A percentile compares a stretch with the other conserved stretches of the same genome.
Conservation (phyloP, 1,139 yeast genomes). For the Protomyces gravidus region DNA sequence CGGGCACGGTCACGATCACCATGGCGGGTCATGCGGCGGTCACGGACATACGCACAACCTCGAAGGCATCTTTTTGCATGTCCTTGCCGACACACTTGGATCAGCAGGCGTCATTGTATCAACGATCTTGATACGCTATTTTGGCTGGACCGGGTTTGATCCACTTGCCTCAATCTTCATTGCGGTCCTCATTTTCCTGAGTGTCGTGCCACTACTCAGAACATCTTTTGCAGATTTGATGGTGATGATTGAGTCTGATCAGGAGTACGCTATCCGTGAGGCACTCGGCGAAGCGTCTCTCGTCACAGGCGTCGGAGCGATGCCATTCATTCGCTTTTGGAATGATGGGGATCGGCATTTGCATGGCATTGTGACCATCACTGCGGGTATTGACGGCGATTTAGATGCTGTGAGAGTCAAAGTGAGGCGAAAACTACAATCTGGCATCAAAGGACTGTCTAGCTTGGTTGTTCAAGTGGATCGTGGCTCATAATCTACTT, state of each 20-base stretch:
- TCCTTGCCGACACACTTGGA: slow-evolving; percentile 91
- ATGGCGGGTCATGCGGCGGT: slow-evolving; percentile 2
- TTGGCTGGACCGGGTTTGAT: slow-evolving; percentile 65
- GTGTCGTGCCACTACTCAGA: slow-evolving; percentile 77
- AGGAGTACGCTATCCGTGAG: slow-evolving; percentile 59
- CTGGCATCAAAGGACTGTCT: slow-evolving; percentile 41
- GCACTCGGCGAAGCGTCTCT: slow-evolving; percentile 62
- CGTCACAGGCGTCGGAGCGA: slow-evolving; percentile 76
- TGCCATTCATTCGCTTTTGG: slow-evolving; percentile 90
- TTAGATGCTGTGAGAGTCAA: slow-evolving; percentile 14
- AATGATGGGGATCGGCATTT: slow-evolving; percentile 51
- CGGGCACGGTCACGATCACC: background rate
- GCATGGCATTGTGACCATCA: slow-evolving; percentile 40
- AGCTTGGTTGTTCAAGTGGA: slow-evolving; percentile 29
- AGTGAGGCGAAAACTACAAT: slow-evolving; percentile 42
- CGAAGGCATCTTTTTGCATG: slow-evolving; percentile 90
- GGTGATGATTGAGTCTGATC: slow-evolving; percentile 53
- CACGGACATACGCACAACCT: slow-evolving; percentile 66
- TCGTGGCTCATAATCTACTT: background rate
- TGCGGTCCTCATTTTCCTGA: slow-evolving; percentile 69
- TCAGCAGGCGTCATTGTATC: slow-evolving; percentile 94
- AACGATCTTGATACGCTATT: slow-evolving; percentile 51
- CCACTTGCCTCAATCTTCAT: slow-evolving; percentile 88
- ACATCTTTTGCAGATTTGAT: slow-evolving; percentile 75
- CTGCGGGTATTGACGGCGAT: slow-evolving; percentile 33